Conservation (phyloP, 2,329 filamentous ascomycete species). For the Verticillium alfalfae region DNA sequence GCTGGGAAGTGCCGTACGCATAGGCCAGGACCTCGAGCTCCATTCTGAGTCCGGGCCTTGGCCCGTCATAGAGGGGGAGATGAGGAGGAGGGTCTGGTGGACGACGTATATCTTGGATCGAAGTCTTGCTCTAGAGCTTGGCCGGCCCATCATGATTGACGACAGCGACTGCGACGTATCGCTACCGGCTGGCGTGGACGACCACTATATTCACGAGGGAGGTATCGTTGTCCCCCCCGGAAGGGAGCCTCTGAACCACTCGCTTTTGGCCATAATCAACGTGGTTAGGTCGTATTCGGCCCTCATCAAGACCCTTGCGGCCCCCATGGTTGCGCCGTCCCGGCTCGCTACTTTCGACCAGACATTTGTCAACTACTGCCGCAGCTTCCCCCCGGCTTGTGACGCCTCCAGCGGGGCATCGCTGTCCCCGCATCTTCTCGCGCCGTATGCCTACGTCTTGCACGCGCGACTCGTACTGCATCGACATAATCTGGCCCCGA, state of each 20-base stretch:
- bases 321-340: constrained; percentile 58
- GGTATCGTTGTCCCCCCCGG: constrained; percentile 47
- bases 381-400: constrained; percentile 69
- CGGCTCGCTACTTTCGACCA: constrained; percentile 75
- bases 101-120: constrained; percentile 86
- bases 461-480: constrained; percentile 81
- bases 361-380: constrained; percentile 71
- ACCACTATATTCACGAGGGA: constrained; percentile 64
- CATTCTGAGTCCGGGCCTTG: constrained; percentile 70
- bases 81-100: constrained; percentile 90
- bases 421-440: constrained; percentile 69
- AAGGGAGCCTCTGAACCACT: constrained; percentile 56
- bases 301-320: constrained; percentile 64
- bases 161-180: constrained; percentile 83
- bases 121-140: constrained; percentile 72
- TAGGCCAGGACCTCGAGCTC: constrained; percentile 78
- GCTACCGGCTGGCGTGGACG: constrained; percentile 74
- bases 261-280: constrained; percentile 73
- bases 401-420: constrained; percentile 60
- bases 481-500: constrained; percentile 78
- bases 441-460: constrained; percentile 72
- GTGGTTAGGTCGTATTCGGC: constrained; percentile 74
- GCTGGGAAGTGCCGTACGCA: constrained; percentile 73
- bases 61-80: constrained; percentile 74
- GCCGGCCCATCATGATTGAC: constrained; percentile 75